phyloP scores from a whole-genome alignment of 495 filamentous ascomycete species.

The Tuber melanosporum region DNA sequence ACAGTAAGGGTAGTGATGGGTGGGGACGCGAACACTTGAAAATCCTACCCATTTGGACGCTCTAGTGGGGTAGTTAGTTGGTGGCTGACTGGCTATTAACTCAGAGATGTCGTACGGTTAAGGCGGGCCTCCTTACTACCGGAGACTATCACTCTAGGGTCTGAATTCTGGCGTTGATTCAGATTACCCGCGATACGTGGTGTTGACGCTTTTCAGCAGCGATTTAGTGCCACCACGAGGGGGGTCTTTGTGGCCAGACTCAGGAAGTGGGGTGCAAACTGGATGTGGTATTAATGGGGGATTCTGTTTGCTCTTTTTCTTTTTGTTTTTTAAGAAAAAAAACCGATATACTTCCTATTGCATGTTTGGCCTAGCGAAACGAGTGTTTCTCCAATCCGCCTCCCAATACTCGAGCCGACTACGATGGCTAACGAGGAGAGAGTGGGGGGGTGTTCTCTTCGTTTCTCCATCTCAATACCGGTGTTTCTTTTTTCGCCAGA shows the following conservation, averaged over 20 bases:
- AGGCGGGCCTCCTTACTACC: neutral
- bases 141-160: neutral
- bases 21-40: neutral
- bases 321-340: too few species aligned
- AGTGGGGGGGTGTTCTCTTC: neutral
- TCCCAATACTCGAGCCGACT: neutral
- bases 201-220: neutral
- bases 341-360: neutral
- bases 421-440: neutral
- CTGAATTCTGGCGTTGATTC: neutral
- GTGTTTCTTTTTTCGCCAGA: neutral
- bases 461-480: neutral
- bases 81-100: neutral
- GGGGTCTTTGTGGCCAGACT: neutral
- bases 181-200: neutral
- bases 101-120: neutral
- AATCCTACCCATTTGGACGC: neutral
- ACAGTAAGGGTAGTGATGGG: neutral
- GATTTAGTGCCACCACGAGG: too few species aligned
- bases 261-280: neutral
- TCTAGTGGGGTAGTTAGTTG: neutral
- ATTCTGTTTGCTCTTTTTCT: neutral
- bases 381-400: neutral
- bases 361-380: neutral
- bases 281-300: neutral